These are phyloP conservation scores for Leccinum pachyderme DNA, from an alignment of 1,284 basidiomycete genomes.

Conservation along the genomic window DNA sequence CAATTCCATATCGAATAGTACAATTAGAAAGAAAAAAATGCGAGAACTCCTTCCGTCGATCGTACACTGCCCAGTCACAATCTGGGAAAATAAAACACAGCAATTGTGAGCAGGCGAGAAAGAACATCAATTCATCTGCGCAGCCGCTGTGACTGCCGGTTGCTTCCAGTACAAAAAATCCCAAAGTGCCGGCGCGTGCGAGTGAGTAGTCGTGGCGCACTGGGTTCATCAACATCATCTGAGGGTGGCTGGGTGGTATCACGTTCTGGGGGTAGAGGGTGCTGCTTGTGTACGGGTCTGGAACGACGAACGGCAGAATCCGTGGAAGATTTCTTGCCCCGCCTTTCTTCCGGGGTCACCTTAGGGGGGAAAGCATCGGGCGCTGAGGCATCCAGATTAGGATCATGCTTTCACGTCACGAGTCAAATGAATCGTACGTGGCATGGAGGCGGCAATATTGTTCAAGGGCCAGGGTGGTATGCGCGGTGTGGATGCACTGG, in stretches of 20 bases:
- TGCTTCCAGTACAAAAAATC: conserved; percentile 35
- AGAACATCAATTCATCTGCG: conserved; percentile 11
- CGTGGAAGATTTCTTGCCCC: conserved; percentile 13
- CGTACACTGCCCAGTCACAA: conserved; percentile 13
- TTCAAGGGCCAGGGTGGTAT: conserved; percentile 28
- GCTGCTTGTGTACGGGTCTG: conserved; percentile 30
- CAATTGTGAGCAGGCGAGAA: conserved; percentile 1
- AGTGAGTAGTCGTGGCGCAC: conserved; percentile 7
- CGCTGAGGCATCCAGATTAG: conserved; percentile 18
- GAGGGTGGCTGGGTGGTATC: conserved; percentile 2
- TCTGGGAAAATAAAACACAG: conserved; percentile 11
- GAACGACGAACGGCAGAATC: conserved; percentile 15
- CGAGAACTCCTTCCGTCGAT: conserved; percentile 4
- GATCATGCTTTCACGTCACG: not conserved
- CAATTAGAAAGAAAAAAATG: conserved; percentile 2
- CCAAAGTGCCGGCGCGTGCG: conserved; percentile 28
- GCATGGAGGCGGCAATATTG: conserved; percentile 32
- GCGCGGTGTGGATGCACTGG: conserved; percentile 12
- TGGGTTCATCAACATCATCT: conserved; percentile 4
- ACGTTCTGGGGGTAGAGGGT: conserved; percentile 14
- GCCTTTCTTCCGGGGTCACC: conserved; percentile 16
- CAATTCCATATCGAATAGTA: not conserved
- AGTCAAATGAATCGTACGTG: conserved; percentile 24
- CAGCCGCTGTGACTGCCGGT: conserved; percentile 12
- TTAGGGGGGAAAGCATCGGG: conserved; percentile 32